Evolutionary conservation across 1,139 yeast species (phyloP), one percentile per base, ranked within the genome.

Genomic region (Blastobotrys raffinosifermentans): DNA sequence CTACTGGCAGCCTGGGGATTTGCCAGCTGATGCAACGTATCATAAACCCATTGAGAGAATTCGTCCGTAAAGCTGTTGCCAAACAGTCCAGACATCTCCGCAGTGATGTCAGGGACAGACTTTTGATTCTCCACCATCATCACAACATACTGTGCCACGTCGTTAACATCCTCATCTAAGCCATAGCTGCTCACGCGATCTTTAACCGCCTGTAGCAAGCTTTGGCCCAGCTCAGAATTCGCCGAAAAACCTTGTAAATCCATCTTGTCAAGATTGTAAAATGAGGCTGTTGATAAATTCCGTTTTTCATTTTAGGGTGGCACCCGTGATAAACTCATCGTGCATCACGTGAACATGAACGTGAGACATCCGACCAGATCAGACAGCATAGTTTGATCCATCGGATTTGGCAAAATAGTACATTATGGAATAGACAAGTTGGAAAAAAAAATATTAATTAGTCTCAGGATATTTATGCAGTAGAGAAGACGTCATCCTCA

Each of bases 91-190:
- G 73, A 64, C 29, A 86, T 70, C 55, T 86, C 95, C 7, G 62
- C 59, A 4, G 75, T 70, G 31, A 85, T 80, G 45, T 81, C 85
- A 7, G 67, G 69, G 8, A 79, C 72, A 4, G 77, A 63, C 54
- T 83, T 80, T 49, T 80, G 77, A 51, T 83, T 83, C 19, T 81
- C 77, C 41, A 85, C 77, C 64, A 85, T 68, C 40, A 83, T 72
- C 16, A 80, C 72, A 43, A 86, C 77, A 55, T 77, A 86, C 55
- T 86, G 94, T 11, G 95, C 85, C 29, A 83, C 81, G 55, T 81
- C 86, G 32, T 69, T 75, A 21, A 85, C 77, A 55, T 85, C 94
- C 44, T 82, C 94, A 17, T 48, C 51, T 3, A 50, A 34, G 6
- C 46, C 49, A 20, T 51, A 40, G 18, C 29, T 27, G 15, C 38